A percentile compares a stretch with the other conserved stretches of the same genome.
phyloP scores from a whole-genome alignment of 2,329 filamentous ascomycete species.

The Achaetomium macrosporum region DNA sequence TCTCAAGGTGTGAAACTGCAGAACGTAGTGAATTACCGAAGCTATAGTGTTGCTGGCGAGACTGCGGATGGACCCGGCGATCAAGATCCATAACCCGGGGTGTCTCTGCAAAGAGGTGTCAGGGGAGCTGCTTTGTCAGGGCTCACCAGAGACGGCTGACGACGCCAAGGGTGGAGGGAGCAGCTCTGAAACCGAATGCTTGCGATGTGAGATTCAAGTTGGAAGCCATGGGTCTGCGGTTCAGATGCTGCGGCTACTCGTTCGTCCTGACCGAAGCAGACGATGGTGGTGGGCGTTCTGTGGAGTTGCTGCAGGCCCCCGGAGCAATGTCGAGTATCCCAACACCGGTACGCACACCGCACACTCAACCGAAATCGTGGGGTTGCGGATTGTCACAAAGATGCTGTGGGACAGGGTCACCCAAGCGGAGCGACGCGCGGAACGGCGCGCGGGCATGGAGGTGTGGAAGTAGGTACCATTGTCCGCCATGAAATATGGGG shows the following conservation, averaged over 20 bases:
- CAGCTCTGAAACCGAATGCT: not conserved
- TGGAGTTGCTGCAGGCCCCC: not conserved
- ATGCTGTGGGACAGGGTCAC: conserved; percentile 4
- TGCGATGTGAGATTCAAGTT: not conserved
- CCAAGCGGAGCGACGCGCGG: not conserved
- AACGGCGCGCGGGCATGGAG: not conserved
- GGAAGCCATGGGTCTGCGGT: conserved; percentile 3
- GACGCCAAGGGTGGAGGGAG: not conserved
- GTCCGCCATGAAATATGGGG: not conserved
- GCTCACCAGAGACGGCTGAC: not conserved
- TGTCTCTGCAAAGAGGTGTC: not conserved
- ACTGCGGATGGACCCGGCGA: not conserved
- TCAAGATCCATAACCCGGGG: not conserved
- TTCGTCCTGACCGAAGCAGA: not conserved
- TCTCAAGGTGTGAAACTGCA: conserved; percentile 6
- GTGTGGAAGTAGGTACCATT: not conserved
- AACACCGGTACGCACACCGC: not conserved
- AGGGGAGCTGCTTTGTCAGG: not conserved
- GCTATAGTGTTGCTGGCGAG: conserved; percentile 2
- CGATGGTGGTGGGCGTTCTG: not conserved
- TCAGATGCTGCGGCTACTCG: conserved; percentile 1
- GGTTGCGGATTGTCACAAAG: conserved; percentile 4
- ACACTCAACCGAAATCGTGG: not conserved
- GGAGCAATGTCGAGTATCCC: not conserved
- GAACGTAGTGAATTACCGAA: conserved; percentile 21